Evolutionary conservation across 2,329 filamentous ascomycete species (phyloP), one percentile per base, ranked within the genome.

Genomic region (Zelopaecilomyces penicillatus): DNA sequence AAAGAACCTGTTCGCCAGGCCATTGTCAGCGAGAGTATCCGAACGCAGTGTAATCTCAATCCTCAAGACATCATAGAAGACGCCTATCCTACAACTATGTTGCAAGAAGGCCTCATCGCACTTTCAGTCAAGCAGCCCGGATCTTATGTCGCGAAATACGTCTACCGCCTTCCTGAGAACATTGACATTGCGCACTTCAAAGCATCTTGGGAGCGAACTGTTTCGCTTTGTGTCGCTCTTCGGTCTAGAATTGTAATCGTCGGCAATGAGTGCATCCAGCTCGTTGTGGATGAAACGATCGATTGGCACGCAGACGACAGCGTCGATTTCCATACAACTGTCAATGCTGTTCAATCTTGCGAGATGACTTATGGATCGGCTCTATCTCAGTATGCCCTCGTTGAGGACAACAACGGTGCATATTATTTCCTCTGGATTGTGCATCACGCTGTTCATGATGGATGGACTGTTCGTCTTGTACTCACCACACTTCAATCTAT

Each of bases 341-440:
- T 46, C 34, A 30, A 43, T 10, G 41, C 41, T 4, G 35, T 37
- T 7, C 33, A 27, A 8, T 37, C 11, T 4, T 43, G 39, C 27
- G 29, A 39, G 4, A 50, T 51, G 47, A 42, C 35, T 4, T 47
- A 51, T 26, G 47, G 49, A 8, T 47, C 49, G 28, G 47, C 41
- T 1, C 44, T 51, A 11, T 47, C 42, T 39, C 43, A 47, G 29
- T 50, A 49, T 41, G 41, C 43, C 32, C 39, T 51, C 3, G 29
- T 49, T 5, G 6, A 47, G 11, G 47, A 50, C 34, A 36, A 31
- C 5, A 32, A n/a, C 3, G 34, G n/a, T 10, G 26, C 5, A 3
- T 37, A 2, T 8, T 46, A 46, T 30, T 46, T 46, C 5, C 26
- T 29, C n/a, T 46, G 44, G 41, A 39, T 37, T 9, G 30, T 46